Base-by-base conservation (phyloP, 805 yeast genomes). In the Aciculoconidium aculeatum region DNA sequence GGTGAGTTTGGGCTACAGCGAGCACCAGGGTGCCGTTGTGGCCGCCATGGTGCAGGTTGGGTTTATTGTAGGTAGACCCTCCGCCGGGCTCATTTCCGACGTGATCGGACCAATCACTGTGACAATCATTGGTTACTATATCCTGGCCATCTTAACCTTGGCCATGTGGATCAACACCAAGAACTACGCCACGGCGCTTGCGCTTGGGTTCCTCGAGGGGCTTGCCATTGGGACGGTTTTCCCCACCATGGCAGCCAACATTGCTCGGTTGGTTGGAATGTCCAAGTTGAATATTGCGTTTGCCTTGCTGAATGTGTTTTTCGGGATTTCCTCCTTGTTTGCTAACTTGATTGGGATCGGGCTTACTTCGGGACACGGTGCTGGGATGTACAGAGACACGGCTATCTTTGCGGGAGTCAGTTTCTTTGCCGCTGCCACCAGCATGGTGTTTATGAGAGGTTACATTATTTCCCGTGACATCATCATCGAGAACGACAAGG, bases 41-140 rank as follows among this genome's bases (percentile, higher is more conserved):
- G 53, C 78, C 1, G 76, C 81, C 11, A 70, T 75, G 78, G 60
- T 73, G 7, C 70, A 75, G 25, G 67, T 73, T 7, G 84, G 83
- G 1, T 67, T 69, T 3, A 51, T 68, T 7, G 34, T 65, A 23
- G 80, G 80, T 3, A 58, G 85, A 41, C 84, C 86, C 2, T 5
- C 49, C 0, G 61, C 70, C 10, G 85, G 86, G 2, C 44, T 50
- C 12, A 14, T 73, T 3, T 56, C 73, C 3, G 84, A 78, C 44
- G 43, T 19, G 10, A 54, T 50, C 33, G 86, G 85, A 0, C 58
- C 78, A 0, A 53, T 72, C 11, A 70, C 77, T 3, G 58, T 70
- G 10, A 60, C 55, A 1, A 30, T 36, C 17, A 34, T 35, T 4
- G 42, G 49, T 3, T 58, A 60, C 36, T 21, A 37, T 9, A 15